These are phyloP conservation scores for Jaminaea rosea DNA, from an alignment of 1,284 basidiomycete species.

Conservation along the genomic window DNA sequence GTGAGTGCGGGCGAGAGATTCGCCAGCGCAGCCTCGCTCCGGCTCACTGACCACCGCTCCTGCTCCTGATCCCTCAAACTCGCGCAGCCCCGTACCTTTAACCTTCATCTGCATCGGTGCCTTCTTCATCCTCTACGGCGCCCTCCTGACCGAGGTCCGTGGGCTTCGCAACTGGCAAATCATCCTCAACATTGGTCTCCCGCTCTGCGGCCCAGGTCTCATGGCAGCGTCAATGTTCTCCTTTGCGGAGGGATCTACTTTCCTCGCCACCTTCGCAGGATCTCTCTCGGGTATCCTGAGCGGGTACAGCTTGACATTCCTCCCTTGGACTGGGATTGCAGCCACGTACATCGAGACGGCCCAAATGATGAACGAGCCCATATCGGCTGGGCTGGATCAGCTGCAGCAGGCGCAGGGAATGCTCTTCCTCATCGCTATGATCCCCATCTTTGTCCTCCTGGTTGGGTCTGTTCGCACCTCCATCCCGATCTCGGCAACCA, in stretches of 20 bases:
- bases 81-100: slow-evolving; percentile 21
- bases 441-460: slow-evolving; percentile 25
- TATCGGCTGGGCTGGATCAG: slow-evolving; percentile 4
- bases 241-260: slow-evolving; percentile 26
- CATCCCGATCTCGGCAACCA: slow-evolving; percentile 11
- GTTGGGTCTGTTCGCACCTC: slow-evolving; percentile 18
- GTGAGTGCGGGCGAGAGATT: neutral
- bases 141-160: slow-evolving; percentile 9
- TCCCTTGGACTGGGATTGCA: slow-evolving; percentile 31
- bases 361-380: neutral
- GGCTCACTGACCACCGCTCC: neutral
- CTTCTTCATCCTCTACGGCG: slow-evolving; percentile 16
- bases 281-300: slow-evolving; percentile 18
- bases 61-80: neutral
- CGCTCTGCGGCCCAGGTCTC: slow-evolving; percentile 27
- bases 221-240: slow-evolving; percentile 23
- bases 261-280: slow-evolving; percentile 20
- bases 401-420: slow-evolving; percentile 17
- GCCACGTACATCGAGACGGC: slow-evolving; percentile 16
- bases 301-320: slow-evolving; percentile 19
- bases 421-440: slow-evolving; percentile 20
- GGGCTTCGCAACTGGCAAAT: slow-evolving; percentile 3
- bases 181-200: slow-evolving; percentile 15
- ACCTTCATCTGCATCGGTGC: slow-evolving; percentile 23
- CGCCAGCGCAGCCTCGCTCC: neutral